Evolutionary conservation across 306 rosid genomes (phyloP).

Genomic region (Alnus glutinosa): DNA sequence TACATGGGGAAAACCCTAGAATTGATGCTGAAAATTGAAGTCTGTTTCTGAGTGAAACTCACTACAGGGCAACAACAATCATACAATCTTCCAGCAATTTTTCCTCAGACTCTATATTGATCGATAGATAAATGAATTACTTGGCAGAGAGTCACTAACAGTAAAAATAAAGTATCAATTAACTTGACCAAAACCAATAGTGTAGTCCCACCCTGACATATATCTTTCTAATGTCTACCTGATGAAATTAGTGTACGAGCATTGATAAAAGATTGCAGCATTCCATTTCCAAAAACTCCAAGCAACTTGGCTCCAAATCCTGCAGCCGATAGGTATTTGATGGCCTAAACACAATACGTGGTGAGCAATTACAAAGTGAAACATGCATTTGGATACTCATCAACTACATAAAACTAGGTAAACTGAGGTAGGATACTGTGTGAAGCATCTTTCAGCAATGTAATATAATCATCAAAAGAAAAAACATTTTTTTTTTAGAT

Average conservation of each 20-base stretch:
- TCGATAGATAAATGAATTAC: not conserved
- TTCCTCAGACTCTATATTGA: not conserved
- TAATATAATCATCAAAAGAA: not conserved
- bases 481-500: no score
- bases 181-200: not conserved
- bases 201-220: not conserved
- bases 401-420: constrained; percentile 16
- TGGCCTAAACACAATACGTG: constrained; percentile 63
- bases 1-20: not conserved
- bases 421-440: constrained; percentile 21
- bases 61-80: not conserved
- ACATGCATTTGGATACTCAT: constrained; percentile 12
- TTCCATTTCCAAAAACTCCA: constrained; percentile 87
- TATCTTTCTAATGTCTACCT: constrained; percentile 47
- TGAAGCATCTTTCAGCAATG: not conserved
- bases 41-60: not conserved
- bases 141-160: not conserved
- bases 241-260: constrained; percentile 67
- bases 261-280: constrained; percentile 83
- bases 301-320: constrained; percentile 96
- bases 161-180: not conserved
- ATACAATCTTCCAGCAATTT: not conserved
- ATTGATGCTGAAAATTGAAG: not conserved
- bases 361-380: constrained; percentile 31
- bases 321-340: constrained; percentile 84